A percentile compares a stretch with the other conserved stretches of the same genome.
phyloP scores from a whole-genome alignment of 352 stramenopile genomes.

The Globisporangium irregulare region DNA sequence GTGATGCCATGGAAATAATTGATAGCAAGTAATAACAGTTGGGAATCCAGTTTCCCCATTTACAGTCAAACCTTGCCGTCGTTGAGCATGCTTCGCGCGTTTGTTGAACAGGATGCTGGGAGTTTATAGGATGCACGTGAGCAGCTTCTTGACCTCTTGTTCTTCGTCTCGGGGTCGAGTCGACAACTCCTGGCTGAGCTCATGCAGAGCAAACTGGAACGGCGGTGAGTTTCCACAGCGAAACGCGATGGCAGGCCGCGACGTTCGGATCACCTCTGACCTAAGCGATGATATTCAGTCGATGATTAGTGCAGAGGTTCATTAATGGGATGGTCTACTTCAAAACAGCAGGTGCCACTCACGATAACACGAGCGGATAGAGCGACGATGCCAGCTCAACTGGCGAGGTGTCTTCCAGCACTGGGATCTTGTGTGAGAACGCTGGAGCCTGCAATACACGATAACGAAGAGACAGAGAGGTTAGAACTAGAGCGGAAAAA shows the following conservation, averaged over 20 bases:
- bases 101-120: background rate
- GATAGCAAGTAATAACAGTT: background rate
- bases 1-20: background rate
- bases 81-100: background rate
- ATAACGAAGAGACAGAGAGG: background rate
- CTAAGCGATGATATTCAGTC: conserved; percentile 20
- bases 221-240: conserved; percentile 17
- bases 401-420: conserved; percentile 14
- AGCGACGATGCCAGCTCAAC: conserved; percentile 31
- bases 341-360: conserved; percentile 13
- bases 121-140: conserved; percentile 23
- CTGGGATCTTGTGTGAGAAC: conserved; percentile 30
- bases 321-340: background rate
- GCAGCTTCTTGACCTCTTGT: conserved; percentile 16
- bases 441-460: conserved; percentile 22
- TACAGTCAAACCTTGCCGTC: background rate
- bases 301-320: background rate
- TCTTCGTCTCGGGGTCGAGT: conserved; percentile 14
- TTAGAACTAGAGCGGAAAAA: background rate
- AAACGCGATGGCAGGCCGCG: conserved; percentile 39
- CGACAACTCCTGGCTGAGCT: conserved; percentile 24
- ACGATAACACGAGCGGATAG: conserved; percentile 45
- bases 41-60: background rate
- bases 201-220: conserved; percentile 29
- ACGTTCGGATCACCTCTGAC: conserved; percentile 50